These are phyloP conservation scores for Verticillium klebahnii DNA, from an alignment of 2,329 filamentous ascomycete genomes.

Conservation along the genomic window DNA sequence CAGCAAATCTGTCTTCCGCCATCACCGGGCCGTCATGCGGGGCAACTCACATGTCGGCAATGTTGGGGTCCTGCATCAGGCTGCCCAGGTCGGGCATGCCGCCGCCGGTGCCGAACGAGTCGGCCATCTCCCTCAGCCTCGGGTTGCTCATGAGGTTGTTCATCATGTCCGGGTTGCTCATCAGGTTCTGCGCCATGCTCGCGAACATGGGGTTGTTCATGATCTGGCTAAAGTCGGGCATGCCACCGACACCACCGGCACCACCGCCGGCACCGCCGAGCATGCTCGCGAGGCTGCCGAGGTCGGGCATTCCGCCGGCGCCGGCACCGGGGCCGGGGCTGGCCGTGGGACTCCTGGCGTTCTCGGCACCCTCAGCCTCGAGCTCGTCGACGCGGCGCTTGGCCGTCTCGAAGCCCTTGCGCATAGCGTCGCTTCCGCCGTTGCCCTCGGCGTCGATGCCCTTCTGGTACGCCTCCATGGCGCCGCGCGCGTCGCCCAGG, in stretches of 20 bases:
- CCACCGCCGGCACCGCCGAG: slow-evolving; percentile 54
- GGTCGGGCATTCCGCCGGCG: slow-evolving; percentile 63
- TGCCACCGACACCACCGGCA: slow-evolving; percentile 64
- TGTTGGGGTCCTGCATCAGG: slow-evolving; percentile 87
- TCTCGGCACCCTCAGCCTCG: slow-evolving; percentile 45
- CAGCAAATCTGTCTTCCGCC: background rate
- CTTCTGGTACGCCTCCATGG: slow-evolving; percentile 90
- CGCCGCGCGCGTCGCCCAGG: slow-evolving; percentile 82
- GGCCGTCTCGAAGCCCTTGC: slow-evolving; percentile 92
- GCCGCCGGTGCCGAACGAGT: slow-evolving; percentile 67
- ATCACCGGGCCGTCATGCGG: no score
- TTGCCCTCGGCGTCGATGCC: slow-evolving; percentile 93
- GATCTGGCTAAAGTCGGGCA: slow-evolving; percentile 81
- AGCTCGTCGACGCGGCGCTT: slow-evolving; percentile 83
- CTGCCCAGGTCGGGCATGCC: slow-evolving; percentile 84
- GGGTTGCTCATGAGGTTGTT: slow-evolving; percentile 93
- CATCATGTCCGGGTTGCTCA: slow-evolving; percentile 95
- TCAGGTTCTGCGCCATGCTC: slow-evolving; percentile 93
- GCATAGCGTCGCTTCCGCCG: slow-evolving; percentile 95
- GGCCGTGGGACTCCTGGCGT: slow-evolving; percentile 29
- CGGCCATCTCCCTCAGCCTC: slow-evolving; percentile 79
- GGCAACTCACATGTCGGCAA: slow-evolving; percentile 82
- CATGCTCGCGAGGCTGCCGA: slow-evolving; percentile 68
- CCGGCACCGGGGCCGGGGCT: slow-evolving; percentile 33
- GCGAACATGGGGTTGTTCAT: slow-evolving; percentile 99